Percentiles rank a stretch among this genome's conserved stretches.
Evolutionary conservation across 176 grass and related monocot genomes (phyloP).

Genomic region (Ensete glaucum): DNA sequence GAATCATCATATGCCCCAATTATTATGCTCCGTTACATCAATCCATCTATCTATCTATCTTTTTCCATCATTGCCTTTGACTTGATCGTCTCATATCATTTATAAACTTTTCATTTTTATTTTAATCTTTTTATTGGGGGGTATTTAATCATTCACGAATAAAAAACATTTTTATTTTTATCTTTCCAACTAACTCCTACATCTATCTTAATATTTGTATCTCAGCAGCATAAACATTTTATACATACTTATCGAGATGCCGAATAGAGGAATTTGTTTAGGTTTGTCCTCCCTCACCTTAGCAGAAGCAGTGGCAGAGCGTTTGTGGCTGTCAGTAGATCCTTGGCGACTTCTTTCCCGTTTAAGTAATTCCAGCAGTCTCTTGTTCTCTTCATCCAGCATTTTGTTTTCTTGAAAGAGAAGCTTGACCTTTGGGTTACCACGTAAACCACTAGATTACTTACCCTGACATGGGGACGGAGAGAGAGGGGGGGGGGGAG

Average conservation of each 20-base stretch:
- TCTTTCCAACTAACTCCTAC: no score
- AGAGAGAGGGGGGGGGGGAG: not conserved
- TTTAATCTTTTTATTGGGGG: no score
- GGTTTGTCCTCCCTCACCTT: slow-evolving; percentile 39
- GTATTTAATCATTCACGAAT: no score
- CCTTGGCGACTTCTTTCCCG: slow-evolving; percentile 39
- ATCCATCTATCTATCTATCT: no score
- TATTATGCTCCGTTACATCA: no score
- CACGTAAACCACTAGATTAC: not conserved
- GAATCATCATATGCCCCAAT: no score
- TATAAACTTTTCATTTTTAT: no score
- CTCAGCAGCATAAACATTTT: no score
- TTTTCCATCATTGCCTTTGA: no score
- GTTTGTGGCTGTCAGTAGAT: slow-evolving; percentile 42
- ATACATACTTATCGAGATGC: not conserved
- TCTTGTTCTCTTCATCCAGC: slow-evolving; percentile 70
- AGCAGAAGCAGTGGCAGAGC: slow-evolving; percentile 45
- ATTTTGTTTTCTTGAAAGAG: slow-evolving; percentile 68
- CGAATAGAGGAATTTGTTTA: slow-evolving; percentile 8
- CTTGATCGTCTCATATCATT: no score
- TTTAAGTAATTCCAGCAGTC: slow-evolving; percentile 39
- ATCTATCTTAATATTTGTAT: no score
- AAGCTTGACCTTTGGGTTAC: slow-evolving; percentile 40
- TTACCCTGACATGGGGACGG: not conserved
- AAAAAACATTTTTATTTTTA: no score